phyloP scores from a whole-genome alignment of 257 asterid genomes.

The Ligustrum vulgare region DNA sequence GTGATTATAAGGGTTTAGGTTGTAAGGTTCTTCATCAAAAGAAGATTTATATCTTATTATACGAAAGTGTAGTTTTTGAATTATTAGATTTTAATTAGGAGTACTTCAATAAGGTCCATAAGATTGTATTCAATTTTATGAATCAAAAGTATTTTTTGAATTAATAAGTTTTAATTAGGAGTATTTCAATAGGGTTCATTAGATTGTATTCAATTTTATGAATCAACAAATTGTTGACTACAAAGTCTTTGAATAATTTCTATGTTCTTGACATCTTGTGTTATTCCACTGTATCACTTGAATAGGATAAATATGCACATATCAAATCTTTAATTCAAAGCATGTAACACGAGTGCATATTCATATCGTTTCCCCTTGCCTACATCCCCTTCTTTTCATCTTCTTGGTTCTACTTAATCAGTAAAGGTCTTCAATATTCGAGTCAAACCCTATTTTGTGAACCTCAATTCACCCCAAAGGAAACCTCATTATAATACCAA shows the following conservation, averaged over 20 bases:
- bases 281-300: neutral
- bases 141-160: neutral
- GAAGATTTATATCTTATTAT: neutral
- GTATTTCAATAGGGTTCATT: neutral
- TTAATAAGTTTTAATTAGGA: too few relatives aligned
- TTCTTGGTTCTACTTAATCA: neutral
- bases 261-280: neutral
- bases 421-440: neutral
- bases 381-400: neutral
- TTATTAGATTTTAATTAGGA: too few relatives aligned
- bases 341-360: neutral
- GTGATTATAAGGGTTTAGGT: neutral
- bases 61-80: neutral
- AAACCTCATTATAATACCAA: slow-evolving; percentile 2
- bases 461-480: neutral
- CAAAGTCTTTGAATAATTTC: neutral
- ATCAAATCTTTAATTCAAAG: too few relatives aligned
- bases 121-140: too few relatives aligned
- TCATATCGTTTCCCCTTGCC: neutral
- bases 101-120: too few relatives aligned
- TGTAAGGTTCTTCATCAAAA: neutral
- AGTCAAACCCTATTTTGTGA: neutral
- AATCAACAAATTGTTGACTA: neutral
- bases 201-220: neutral
- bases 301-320: neutral